A percentile compares a stretch with the other conserved stretches of the same genome.
Conservation (phyloP, 1,284 basidiomycete genomes). For the Dichomitus squalens region DNA sequence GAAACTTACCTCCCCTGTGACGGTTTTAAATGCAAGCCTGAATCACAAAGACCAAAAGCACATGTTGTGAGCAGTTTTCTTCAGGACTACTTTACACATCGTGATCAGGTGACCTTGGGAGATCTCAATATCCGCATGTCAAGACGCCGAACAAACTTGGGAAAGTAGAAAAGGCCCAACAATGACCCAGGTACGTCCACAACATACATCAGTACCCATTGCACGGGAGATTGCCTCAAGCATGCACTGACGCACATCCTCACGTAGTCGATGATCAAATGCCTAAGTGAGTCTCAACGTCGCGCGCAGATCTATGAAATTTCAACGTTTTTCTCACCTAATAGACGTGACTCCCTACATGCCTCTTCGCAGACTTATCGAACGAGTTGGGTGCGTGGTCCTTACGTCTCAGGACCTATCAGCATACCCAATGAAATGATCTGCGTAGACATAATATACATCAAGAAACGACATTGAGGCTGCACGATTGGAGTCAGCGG, state of each 20-base stretch:
- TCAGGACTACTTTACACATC: not conserved
- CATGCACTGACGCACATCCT: not conserved
- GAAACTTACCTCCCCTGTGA: not conserved
- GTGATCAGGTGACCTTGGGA: not conserved
- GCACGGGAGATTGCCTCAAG: not conserved
- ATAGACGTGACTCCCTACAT: not conserved
- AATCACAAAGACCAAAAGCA: not conserved
- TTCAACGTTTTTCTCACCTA: no score
- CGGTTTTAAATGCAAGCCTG: not conserved
- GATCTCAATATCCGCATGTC: conserved; percentile 4
- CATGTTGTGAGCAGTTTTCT: not conserved
- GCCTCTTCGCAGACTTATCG: conserved; percentile 1
- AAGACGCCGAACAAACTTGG: conserved; percentile 4
- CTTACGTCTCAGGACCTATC: not conserved
- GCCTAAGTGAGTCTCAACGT: not conserved
- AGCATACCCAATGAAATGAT: not conserved
- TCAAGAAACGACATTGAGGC: not conserved
- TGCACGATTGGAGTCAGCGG: not conserved
- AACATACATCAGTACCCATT: no score
- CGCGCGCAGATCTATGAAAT: not conserved
- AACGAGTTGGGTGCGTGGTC: not conserved
- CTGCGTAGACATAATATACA: not conserved
- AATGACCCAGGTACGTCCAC: conserved; percentile 3
- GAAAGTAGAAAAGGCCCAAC: not conserved
- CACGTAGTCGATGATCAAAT: conserved; percentile 1